Conservation (phyloP, 768 basidiomycete species). For the Albatrellus ellisii region DNA sequence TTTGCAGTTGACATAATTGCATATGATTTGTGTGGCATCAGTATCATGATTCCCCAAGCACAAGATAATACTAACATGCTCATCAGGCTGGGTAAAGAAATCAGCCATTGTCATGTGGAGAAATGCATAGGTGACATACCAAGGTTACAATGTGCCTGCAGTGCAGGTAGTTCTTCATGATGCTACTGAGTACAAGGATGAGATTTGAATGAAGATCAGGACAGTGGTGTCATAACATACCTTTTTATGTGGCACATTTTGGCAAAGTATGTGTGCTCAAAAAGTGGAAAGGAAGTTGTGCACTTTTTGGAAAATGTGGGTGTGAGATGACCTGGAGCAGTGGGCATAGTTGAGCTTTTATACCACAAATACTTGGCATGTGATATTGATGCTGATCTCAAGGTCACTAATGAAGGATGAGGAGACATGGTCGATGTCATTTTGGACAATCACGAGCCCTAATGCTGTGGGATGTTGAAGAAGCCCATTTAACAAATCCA, state of each 20-base stretch:
- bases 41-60: not conserved
- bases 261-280: not conserved
- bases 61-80: not conserved
- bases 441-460: too few relatives aligned
- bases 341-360: not conserved
- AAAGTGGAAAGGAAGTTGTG: not conserved
- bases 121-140: not conserved
- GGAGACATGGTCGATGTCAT: too few relatives aligned
- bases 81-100: not conserved
- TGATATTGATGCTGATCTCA: too few relatives aligned
- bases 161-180: conserved; percentile 1
- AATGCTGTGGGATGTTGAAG: too few relatives aligned
- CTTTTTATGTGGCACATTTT: not conserved
- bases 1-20: not conserved
- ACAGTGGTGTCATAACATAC: not conserved
- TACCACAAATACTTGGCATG: not conserved
- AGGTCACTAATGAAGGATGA: too few relatives aligned
- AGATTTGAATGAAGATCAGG: not conserved
- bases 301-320: not conserved
- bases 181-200: not conserved
- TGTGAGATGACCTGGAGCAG: not conserved
- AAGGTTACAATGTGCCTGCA: not conserved
- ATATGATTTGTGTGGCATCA: not conserved
- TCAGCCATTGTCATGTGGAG: not conserved
- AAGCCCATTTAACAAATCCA: too few relatives aligned